Base-by-base conservation (phyloP, 768 basidiomycete species). In the Plicaturopsis crispa region DNA sequence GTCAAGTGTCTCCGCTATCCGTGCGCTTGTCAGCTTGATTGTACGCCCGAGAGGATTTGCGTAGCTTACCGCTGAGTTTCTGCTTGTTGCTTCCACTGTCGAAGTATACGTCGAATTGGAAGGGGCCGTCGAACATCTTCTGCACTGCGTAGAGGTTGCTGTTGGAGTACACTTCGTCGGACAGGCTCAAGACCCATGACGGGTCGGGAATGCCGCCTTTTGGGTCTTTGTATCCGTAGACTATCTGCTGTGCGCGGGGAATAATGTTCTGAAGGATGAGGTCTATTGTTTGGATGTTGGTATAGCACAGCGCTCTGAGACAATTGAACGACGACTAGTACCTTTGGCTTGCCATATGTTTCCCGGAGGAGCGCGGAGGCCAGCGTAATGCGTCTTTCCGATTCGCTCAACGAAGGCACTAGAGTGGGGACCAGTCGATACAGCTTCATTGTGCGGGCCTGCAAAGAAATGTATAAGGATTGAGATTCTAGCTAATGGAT, bases 131-230 rank as follows among this genome's bases (percentile, higher is more conserved):
- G 44, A 84, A 90, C 4, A 67, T 67, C 54, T 91, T 93, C 57
- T 98, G 93, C 33, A 93, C 71, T 8, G 84, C 91, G 52, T 72
- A 91, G 19, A 96, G 67, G 52, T 91, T 94, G 56, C 84, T 84
- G 30, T 70, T 73, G 10, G 72, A 69, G 39, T 78, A 70, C 6
- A 77, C 65, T 34, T 88, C 82, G 49, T 96, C 81, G 2, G 86
- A 72, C 3, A 96, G 63, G 28, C 80, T 79, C 7, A 93, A 68
- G 11, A 84, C 57, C 48, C 81, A 85, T 3, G 91, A 83, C 1
- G 93, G 82, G 50, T 93, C 87, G 1, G 60, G 57, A 19, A 59
- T 48, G 5, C 67, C 70, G 6, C 50, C 48, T 26, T 56, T 37
- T 17, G 62, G 52, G 40, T 78, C 70, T 47, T 67, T 68, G 59